Percentiles rank a stretch among this genome's conserved stretches.
Evolutionary conservation across 2,329 filamentous ascomycete species (phyloP).

Genomic region (Pseudocercospora vitis): DNA sequence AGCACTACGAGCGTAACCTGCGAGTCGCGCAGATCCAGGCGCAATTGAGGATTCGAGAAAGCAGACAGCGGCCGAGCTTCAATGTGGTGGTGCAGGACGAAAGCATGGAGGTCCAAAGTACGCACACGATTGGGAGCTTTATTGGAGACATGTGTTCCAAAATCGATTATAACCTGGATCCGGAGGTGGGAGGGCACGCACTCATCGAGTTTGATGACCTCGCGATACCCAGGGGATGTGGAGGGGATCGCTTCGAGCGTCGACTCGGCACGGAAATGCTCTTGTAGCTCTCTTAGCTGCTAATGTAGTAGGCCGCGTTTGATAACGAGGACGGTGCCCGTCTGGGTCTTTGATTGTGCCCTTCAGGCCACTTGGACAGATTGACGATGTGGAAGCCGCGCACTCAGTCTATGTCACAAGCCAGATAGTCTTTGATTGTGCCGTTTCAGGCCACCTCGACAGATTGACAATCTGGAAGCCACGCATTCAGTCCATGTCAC

Average conservation of each 20-base stretch:
- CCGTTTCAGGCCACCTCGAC: too few species aligned
- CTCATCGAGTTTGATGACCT: constrained; percentile 28
- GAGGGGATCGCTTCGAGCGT: constrained; percentile 5
- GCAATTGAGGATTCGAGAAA: constrained; percentile 63
- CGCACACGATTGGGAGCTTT: constrained; percentile 61
- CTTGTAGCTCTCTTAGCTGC: constrained; percentile 2
- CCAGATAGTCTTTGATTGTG: too few species aligned
- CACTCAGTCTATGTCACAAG: too few species aligned
- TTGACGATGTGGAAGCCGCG: too few species aligned
- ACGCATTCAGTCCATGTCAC: too few species aligned
- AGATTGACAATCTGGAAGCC: too few species aligned
- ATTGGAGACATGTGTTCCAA: constrained; percentile 60
- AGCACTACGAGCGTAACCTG: constrained; percentile 29
- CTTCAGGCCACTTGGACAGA: too few species aligned
- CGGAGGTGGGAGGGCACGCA: constrained; percentile 47
- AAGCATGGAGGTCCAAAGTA: constrained; percentile 50
- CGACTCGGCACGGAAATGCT: constrained; percentile 3
- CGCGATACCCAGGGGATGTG: constrained; percentile 16
- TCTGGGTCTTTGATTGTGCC: too few species aligned
- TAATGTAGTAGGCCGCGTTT: neutral
- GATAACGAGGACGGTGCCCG: neutral
- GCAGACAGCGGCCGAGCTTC: constrained; percentile 56
- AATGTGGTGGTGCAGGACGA: constrained; percentile 56
- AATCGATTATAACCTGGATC: constrained; percentile 61
- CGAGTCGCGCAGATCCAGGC: constrained; percentile 60